Conservation (phyloP, 306 rosid species). For the Castanea sativa region DNA sequence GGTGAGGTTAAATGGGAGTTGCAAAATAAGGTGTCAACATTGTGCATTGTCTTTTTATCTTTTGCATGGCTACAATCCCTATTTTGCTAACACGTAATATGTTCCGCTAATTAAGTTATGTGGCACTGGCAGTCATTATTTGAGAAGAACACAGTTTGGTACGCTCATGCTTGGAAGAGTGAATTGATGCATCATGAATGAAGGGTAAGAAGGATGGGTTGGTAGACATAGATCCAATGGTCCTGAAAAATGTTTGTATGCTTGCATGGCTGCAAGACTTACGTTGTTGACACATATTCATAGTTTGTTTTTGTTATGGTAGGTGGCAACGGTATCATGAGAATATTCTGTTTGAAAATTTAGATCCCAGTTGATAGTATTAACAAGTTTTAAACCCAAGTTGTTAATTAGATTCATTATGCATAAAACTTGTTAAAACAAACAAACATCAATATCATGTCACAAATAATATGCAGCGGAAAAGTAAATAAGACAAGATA, state of each 20-base stretch:
- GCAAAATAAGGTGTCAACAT: too few species aligned
- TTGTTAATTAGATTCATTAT: too few species aligned
- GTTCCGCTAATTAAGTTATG: neutral
- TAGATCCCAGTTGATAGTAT: too few species aligned
- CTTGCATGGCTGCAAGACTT: neutral
- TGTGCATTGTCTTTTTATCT: neutral
- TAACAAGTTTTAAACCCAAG: too few species aligned
- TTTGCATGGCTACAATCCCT: slow-evolving; percentile 17
- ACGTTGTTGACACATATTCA: neutral
- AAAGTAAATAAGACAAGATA: too few species aligned
- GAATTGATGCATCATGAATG: neutral
- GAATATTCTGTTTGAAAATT: too few species aligned
- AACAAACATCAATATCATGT: too few species aligned
- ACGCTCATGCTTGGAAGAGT: neutral
- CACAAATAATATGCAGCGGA: too few species aligned
- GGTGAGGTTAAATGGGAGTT: too few species aligned
- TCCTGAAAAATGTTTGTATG: neutral
- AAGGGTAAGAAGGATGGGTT: neutral
- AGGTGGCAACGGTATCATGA: neutral
- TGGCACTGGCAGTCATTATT: neutral
- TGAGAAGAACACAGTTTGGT: neutral
- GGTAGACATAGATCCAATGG: neutral
- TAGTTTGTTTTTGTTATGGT: neutral
- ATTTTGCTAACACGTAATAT: slow-evolving; percentile 2
- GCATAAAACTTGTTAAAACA: too few species aligned